A percentile compares a stretch with the other conserved stretches of the same genome.
These are phyloP conservation scores for Leishmania tropica DNA, from an alignment of 208 protist genomes.

Conservation along the genomic window DNA sequence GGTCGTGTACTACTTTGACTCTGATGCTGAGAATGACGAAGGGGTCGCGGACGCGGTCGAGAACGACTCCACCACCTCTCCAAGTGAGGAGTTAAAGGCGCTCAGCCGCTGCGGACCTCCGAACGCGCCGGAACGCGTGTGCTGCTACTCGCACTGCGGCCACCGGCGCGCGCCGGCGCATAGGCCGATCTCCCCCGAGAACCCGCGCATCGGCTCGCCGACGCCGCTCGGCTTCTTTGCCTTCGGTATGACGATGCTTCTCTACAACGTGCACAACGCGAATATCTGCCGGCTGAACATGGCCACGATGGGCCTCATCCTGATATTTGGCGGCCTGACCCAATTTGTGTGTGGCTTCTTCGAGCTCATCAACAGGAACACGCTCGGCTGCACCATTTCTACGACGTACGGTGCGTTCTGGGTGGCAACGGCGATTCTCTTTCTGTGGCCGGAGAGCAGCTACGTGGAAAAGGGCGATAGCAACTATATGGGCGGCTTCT, in stretches of 20 bases:
- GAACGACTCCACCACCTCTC: not conserved
- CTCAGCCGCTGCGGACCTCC: slow-evolving; percentile 3
- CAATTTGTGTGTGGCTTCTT: slow-evolving; percentile 66
- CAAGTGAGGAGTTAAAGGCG: slow-evolving; percentile 2
- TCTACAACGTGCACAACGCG: slow-evolving; percentile 61
- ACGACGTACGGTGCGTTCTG: slow-evolving; percentile 63
- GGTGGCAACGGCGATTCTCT: slow-evolving; percentile 39
- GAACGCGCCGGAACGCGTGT: not conserved
- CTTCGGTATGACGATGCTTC: slow-evolving; percentile 74
- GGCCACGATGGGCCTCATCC: slow-evolving; percentile 38
- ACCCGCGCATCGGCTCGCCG: slow-evolving; percentile 40
- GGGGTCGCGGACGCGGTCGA: not conserved
- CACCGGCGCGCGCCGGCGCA: no score
- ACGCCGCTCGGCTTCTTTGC: slow-evolving; percentile 52
- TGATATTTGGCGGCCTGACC: slow-evolving; percentile 54
- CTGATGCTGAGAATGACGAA: slow-evolving; percentile 9
- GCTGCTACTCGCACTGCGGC: not conserved
- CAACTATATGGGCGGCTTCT: slow-evolving; percentile 25
- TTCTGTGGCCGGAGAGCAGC: slow-evolving; percentile 33
- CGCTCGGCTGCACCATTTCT: slow-evolving; percentile 54
- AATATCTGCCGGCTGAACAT: slow-evolving; percentile 43
- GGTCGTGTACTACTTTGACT: slow-evolving; percentile 36
- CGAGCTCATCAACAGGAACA: slow-evolving; percentile 60
- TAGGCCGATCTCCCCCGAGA: slow-evolving; percentile 18
- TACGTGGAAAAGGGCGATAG: slow-evolving; percentile 14